Evolutionary conservation across 2,329 filamentous ascomycete genomes (phyloP), one percentile per base, ranked within the genome.

Genomic region (Alternaria rosae): DNA sequence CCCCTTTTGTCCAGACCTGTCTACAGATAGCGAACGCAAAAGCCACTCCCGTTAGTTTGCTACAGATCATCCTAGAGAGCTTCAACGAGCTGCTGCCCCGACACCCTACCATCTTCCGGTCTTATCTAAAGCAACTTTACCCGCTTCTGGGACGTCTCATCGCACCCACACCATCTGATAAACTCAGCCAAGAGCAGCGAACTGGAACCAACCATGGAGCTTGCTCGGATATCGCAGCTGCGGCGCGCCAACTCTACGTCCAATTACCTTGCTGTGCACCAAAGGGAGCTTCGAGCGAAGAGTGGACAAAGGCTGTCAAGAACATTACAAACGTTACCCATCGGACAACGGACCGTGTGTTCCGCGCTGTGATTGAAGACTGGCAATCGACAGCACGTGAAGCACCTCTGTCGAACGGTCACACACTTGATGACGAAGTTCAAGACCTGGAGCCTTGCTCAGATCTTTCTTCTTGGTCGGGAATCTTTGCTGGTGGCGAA

Each of bases 81-180:
- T 89, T 97, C 63, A 83, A 86, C 30, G 85, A 88, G 45, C 82
- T 97, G 32, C 82, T 97, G 30, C 90, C 91, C n/a, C 86, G 90
- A 54, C 94, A 97, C 78, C 90, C 92, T 28, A 92, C 93, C 7
- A 92, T 92, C 30, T 91, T 97, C 78, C 90, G 94, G 12, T 91
- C 92, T 1, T 92, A 90, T 74, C 85, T 87, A 61, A 84, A 86
- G 38, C 91, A 93, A 67, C 85, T 97, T 44, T 88, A 86, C 57
- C 81, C 85, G 12, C 83, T 91, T 20, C 80, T 90, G 43, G 83
- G 85, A 47, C 80, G 80, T 6, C 87, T 89, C 66, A 78, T 94
- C 55, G 88, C 89, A 4, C 89, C 90, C 3, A 91, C 90, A 5
- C 83, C 84, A 26, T 86, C 85, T 23, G 75, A 56, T 43, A 69